Conservation (phyloP, 2,329 filamentous ascomycete species). For the Calonectria pauciramosa region DNA sequence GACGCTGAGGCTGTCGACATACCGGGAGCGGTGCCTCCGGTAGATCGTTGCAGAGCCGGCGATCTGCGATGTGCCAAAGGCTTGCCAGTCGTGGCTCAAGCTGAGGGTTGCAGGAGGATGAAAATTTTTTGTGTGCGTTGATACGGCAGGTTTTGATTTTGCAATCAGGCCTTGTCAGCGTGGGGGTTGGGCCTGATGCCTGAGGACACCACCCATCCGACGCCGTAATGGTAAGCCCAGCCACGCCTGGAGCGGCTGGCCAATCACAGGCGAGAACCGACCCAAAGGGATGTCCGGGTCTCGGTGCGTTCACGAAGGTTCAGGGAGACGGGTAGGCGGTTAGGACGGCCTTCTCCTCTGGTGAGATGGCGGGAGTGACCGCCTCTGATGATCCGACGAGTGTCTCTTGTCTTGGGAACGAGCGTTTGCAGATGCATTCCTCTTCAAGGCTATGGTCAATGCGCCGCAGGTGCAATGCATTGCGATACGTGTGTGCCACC, state of each 20-base stretch:
- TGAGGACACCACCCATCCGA: constrained; percentile 20
- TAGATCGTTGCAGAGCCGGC: constrained; percentile 21
- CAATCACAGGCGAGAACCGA: constrained; percentile 14
- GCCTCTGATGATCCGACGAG: neutral
- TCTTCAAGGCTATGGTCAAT: constrained; percentile 26
- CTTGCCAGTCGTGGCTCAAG: constrained; percentile 35
- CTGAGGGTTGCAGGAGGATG: constrained; percentile 40
- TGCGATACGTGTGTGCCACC: constrained; percentile 27
- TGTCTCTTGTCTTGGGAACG: neutral
- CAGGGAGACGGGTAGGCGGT: neutral
- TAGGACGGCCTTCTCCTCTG: constrained; percentile 8
- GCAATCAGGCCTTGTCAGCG: constrained; percentile 46
- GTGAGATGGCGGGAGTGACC: neutral
- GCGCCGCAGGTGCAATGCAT: constrained; percentile 17
- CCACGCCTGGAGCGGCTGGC: neutral
- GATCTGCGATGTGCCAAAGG: constrained; percentile 37
- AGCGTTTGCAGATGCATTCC: constrained; percentile 18
- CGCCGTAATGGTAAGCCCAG: constrained; percentile 29
- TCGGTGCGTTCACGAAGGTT: neutral
- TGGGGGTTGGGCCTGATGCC: constrained; percentile 40
- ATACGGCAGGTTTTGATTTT: constrained; percentile 47
- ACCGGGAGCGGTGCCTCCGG: constrained; percentile 20
- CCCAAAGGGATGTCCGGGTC: constrained; percentile 3
- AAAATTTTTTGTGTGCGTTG: constrained; percentile 32
- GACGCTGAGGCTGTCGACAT: neutral